Percentiles rank a stretch among this genome's conserved stretches.
These are phyloP conservation scores for Paracoccidioides brasiliensis DNA, from an alignment of 2,329 filamentous ascomycete genomes.

Conservation along the genomic window DNA sequence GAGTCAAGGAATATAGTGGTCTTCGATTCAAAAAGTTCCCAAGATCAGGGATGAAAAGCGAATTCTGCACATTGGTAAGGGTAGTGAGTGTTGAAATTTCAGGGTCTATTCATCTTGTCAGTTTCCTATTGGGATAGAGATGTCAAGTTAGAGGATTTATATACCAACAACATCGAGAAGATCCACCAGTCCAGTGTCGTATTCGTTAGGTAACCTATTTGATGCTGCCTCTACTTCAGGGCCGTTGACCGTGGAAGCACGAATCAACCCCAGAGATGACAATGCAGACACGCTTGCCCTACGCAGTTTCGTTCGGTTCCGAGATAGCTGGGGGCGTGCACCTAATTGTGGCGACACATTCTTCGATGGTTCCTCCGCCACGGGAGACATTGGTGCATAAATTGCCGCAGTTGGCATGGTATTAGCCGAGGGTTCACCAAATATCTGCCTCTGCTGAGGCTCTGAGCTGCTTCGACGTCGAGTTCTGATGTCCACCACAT, in stretches of 20 bases:
- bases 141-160: neutral
- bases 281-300: constrained; percentile 5
- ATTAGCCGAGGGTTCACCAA: constrained; percentile 14
- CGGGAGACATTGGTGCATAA: constrained; percentile 17
- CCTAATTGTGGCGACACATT: constrained; percentile 9
- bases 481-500: constrained; percentile 18
- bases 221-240: constrained; percentile 8
- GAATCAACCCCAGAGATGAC: constrained; percentile 16
- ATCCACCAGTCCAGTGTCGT: constrained; percentile 51
- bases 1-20: constrained; percentile 62
- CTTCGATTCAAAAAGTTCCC: constrained; percentile 61
- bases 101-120: constrained; percentile 47
- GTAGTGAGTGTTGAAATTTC: constrained; percentile 73
- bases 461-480: constrained; percentile 32
- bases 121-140: neutral
- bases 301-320: constrained; percentile 3
- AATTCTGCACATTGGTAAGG: constrained; percentile 81
- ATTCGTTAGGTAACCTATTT: constrained; percentile 31
- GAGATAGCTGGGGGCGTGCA: constrained; percentile 6
- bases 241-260: constrained; percentile 16
- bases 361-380: constrained; percentile 23
- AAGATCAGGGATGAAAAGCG: constrained; percentile 72
- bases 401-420: constrained; percentile 14
- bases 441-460: constrained; percentile 24
- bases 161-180: constrained; percentile 57